These are phyloP conservation scores for Helotiales sp. DNA, from an alignment of 2,329 filamentous ascomycete genomes.

Conservation along the genomic window DNA sequence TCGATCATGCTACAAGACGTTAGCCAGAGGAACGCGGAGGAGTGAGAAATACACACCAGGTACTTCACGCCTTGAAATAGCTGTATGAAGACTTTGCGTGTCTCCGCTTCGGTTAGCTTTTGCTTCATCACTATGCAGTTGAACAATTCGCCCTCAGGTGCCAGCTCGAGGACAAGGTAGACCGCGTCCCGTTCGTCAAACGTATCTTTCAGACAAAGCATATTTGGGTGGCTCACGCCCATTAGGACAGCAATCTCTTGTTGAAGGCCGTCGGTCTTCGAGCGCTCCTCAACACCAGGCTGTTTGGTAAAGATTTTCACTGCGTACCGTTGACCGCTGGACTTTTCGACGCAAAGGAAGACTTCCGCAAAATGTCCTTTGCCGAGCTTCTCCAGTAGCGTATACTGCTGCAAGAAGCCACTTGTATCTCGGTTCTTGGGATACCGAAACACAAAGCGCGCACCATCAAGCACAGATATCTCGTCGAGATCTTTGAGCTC, in stretches of 20 bases:
- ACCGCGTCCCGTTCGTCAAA: constrained; percentile 91
- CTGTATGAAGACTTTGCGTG: constrained; percentile 85
- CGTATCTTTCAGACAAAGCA: constrained; percentile 91
- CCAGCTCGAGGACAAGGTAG: constrained; percentile 88
- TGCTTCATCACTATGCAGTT: constrained; percentile 91
- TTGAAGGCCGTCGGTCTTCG: constrained; percentile 82
- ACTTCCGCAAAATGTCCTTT: constrained; percentile 96
- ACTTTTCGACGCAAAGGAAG: constrained; percentile 85
- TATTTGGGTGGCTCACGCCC: constrained; percentile 92
- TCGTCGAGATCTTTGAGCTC: constrained; percentile 90
- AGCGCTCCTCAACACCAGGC: constrained; percentile 76
- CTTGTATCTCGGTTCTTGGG: constrained; percentile 73
- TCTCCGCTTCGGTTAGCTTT: constrained; percentile 81
- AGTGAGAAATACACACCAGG: constrained; percentile 59
- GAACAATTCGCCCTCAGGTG: constrained; percentile 91
- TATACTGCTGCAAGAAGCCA: constrained; percentile 84
- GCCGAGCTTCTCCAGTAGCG: constrained; percentile 78
- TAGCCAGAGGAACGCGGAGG: constrained; percentile 22
- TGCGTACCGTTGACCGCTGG: constrained; percentile 77
- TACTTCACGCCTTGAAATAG: constrained; percentile 95
- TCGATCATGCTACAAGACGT: constrained; percentile 74
- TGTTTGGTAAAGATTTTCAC: constrained; percentile 95
- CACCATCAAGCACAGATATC: constrained; percentile 81
- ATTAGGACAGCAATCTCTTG: constrained; percentile 96
- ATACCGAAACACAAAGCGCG: constrained; percentile 89